Base-by-base conservation (phyloP, 2,329 filamentous ascomycete genomes). In the Diaporthe amygdali region DNA sequence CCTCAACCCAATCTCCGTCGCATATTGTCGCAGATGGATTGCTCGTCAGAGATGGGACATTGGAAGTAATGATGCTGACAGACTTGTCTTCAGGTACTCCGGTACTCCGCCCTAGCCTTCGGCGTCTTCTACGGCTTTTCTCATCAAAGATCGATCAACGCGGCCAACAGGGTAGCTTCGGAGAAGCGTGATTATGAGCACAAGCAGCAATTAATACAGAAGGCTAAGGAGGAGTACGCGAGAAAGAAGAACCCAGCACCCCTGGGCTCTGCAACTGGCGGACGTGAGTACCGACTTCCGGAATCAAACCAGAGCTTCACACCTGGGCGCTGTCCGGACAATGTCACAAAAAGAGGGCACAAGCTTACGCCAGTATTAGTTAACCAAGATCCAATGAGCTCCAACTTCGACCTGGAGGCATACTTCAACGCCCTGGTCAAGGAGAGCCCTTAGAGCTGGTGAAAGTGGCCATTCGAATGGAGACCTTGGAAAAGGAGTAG, bases 111-210 rank as follows among this genome's bases (percentile, higher is more conserved):
- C 82, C 93, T 99, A 77, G 93, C 92, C 80, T 88, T 94, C 80
- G 96, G 96, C 82, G 87, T 98, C 82, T 92, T 97, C 86, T 99
- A 99, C 88, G 96, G 96, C 83, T 91, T 97, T 87, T 94, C 92
- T 84, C 96, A 97, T 88, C 96, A 99, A 87, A 88, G 92, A 80
- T 89, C 90, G 74, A 92, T 99, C 83, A 92, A 86, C 77, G 84
- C 93, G 70, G 84, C 89, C 79, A 91, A 95, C 80, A 93, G 91
- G 85, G 84, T 89, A 74, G 87, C 91, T 76, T 90, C 92, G 78
- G 89, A 90, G 78, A 86, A 97, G 84, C 90, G 91, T 81, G 94
- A 97, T 83, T 98, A 96, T 83, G 89, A 95, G 81, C 93, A 94
- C 85, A 97, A 98, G 89, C 90, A 95, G 85, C 90, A 91, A 78